Percentiles rank a stretch among this genome's conserved stretches.
Evolutionary conservation across 108 stramenopile genomes (phyloP).

Genomic region (Cyclotella sp.): DNA sequence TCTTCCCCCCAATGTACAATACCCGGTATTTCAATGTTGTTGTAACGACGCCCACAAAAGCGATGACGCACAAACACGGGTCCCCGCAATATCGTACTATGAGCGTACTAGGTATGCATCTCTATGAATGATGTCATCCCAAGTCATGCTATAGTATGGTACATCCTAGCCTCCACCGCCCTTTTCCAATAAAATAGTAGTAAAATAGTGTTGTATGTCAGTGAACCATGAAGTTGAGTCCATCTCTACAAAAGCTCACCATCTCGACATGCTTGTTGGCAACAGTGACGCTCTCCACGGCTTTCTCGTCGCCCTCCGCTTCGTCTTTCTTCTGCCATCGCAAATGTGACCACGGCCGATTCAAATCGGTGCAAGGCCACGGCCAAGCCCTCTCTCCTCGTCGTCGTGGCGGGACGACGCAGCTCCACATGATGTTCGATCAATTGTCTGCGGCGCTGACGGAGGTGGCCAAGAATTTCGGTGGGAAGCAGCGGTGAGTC

Average conservation of each 20-base stretch:
- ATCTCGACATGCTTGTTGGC: neutral
- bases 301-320: slow-evolving; percentile 14
- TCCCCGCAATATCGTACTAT: no score
- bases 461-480: slow-evolving; percentile 73
- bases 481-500: slow-evolving; percentile 68
- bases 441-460: slow-evolving; percentile 78
- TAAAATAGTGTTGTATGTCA: no score
- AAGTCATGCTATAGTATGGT: no score
- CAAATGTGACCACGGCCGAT: neutral
- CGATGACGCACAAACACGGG: no score
- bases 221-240: neutral
- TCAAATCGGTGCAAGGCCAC: neutral
- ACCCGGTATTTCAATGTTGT: no score
- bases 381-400: no score
- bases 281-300: neutral
- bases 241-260: neutral
- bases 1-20: neutral
- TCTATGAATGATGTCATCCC: no score
- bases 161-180: no score
- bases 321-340: neutral
- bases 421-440: slow-evolving; percentile 88
- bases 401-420: slow-evolving; percentile 22
- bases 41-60: no score
- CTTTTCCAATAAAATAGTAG: no score
- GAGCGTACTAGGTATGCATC: no score